These are phyloP conservation scores for Nicotiana otophora DNA, from an alignment of 257 asterid genomes.

Conservation along the genomic window DNA sequence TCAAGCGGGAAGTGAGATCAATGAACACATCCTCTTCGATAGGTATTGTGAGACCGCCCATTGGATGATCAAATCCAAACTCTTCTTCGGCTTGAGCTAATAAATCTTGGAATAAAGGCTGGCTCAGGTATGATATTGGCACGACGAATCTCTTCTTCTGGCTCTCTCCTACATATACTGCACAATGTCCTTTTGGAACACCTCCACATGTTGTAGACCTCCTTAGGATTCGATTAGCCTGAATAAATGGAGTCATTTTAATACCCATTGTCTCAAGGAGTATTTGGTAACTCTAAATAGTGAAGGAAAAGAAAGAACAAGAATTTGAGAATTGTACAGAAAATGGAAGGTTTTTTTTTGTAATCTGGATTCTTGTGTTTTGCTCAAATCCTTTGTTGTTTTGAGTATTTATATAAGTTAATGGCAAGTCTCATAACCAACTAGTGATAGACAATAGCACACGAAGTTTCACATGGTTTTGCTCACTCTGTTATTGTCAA, in stretches of 20 bases:
- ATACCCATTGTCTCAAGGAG: background rate
- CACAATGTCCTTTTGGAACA: background rate
- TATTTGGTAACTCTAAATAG: background rate
- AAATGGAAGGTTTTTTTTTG: background rate
- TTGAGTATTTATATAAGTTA: too few species aligned
- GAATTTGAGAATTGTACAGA: background rate
- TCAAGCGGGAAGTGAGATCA: background rate
- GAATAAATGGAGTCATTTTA: background rate
- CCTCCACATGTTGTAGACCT: background rate
- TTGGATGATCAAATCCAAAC: background rate
- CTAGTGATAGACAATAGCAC: background rate
- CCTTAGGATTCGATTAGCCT: background rate
- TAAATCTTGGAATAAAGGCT: background rate
- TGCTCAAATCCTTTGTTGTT: background rate
- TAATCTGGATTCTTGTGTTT: background rate
- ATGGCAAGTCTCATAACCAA: background rate
- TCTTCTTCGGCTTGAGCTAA: slow-evolving; percentile 6
- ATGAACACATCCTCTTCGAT: background rate
- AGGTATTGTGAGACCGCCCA: background rate
- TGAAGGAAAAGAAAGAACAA: background rate
- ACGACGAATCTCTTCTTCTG: background rate
- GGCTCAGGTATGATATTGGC: background rate
- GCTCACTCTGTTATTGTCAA: background rate
- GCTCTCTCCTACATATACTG: background rate
- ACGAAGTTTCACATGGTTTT: background rate